These are phyloP conservation scores for Tilletia walkeri DNA, from an alignment of 1,284 basidiomycete genomes.

Conservation along the genomic window DNA sequence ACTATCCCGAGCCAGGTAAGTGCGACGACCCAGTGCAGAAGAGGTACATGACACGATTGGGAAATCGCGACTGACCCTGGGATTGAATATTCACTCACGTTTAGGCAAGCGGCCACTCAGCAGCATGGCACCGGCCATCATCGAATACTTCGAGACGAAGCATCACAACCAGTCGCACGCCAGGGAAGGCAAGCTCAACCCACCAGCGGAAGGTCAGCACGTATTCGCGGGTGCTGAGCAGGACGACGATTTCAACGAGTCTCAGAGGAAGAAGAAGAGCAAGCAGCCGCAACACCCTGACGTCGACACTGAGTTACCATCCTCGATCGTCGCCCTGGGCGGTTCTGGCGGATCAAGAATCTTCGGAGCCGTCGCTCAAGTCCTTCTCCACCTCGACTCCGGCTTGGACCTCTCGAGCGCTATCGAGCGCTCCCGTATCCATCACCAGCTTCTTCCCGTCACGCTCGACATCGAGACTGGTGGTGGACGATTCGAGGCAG, in stretches of 20 bases:
- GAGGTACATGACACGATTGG: background rate
- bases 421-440: constrained; percentile 82
- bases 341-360: constrained; percentile 85
- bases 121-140: constrained; percentile 74
- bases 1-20: constrained; percentile 25
- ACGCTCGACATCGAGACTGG: constrained; percentile 39
- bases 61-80: background rate
- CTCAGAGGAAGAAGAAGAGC: background rate
- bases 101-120: constrained; percentile 78
- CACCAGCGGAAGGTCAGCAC: background rate
- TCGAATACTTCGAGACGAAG: constrained; percentile 69
- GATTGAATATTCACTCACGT: no score
- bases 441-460: constrained; percentile 67
- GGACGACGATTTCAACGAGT: background rate
- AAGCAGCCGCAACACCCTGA: background rate
- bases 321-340: constrained; percentile 65
- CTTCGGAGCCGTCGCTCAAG: constrained; percentile 75
- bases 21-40: background rate
- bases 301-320: background rate
- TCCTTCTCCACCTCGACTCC: constrained; percentile 77
- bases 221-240: background rate
- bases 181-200: background rate
- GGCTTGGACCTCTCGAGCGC: constrained; percentile 75
- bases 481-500: constrained; percentile 24
- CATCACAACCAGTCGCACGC: constrained; percentile 59